Conservation (phyloP, 352 stramenopile genomes). For the Phytopythium mirpurense region DNA sequence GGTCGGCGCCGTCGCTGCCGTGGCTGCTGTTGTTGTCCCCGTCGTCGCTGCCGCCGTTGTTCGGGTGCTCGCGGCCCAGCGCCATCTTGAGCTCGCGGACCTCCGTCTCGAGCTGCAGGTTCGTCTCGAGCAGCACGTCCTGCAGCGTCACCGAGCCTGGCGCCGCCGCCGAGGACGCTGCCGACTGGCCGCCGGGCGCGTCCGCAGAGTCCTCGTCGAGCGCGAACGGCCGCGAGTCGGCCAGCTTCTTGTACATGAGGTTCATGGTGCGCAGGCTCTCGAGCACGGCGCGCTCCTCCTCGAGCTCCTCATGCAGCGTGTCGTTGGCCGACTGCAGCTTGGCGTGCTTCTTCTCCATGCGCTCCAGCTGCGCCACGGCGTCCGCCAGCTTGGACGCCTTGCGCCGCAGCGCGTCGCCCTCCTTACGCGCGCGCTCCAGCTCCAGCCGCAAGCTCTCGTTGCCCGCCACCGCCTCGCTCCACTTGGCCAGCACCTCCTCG, state of each 20-base stretch:
- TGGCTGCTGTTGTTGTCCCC: constrained; percentile 17
- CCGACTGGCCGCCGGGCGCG: constrained; percentile 11
- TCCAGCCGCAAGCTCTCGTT: constrained; percentile 38
- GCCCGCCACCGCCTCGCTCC: constrained; percentile 32
- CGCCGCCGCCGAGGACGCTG: constrained; percentile 7
- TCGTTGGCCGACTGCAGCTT: constrained; percentile 55
- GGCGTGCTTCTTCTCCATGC: constrained; percentile 49
- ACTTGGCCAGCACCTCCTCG: constrained; percentile 43
- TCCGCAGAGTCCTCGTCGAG: constrained; percentile 18
- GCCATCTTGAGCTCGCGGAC: constrained; percentile 29
- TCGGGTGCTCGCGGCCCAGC: constrained; percentile 20
- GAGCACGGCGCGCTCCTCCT: constrained; percentile 53
- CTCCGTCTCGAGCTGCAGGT: constrained; percentile 45
- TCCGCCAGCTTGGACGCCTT: constrained; percentile 34
- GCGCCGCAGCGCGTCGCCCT: constrained; percentile 39
- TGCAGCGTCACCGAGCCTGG: constrained; percentile 28
- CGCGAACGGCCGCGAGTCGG: constrained; percentile 44
- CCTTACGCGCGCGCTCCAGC: constrained; percentile 53
- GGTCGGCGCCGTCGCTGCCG: constrained; percentile 18
- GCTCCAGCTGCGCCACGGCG: constrained; percentile 34
- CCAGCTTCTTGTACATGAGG: constrained; percentile 70
- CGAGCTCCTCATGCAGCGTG: constrained; percentile 51
- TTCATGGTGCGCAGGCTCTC: constrained; percentile 67
- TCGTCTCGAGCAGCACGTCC: constrained; percentile 48
- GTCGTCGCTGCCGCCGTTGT: constrained; percentile 13